Percentiles rank a stretch among this genome's conserved stretches.
Conservation (phyloP, 2,329 filamentous ascomycete genomes). For the Trichoderma sp. region DNA sequence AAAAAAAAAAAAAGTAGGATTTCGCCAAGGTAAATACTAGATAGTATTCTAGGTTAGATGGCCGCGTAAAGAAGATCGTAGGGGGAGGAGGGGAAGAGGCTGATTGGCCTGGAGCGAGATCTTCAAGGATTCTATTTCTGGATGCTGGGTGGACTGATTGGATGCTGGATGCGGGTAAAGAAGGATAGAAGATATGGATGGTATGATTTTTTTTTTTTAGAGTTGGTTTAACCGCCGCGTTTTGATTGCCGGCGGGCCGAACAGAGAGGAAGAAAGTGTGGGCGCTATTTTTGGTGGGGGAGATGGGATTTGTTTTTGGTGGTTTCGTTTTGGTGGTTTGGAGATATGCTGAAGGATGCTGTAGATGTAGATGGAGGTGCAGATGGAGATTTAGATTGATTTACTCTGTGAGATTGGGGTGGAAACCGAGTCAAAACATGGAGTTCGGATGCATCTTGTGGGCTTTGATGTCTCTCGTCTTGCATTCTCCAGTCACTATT, state of each 20-base stretch:
- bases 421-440: background rate
- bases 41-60: background rate
- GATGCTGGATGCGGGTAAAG: background rate
- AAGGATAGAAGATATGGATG: background rate
- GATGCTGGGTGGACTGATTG: background rate
- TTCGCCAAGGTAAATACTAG: background rate
- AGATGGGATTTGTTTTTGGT: background rate
- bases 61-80: background rate
- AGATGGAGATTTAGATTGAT: background rate
- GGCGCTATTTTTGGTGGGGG: background rate
- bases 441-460: background rate
- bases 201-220: background rate
- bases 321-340: background rate
- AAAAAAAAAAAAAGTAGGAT: background rate
- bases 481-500: too few species aligned
- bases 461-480: background rate
- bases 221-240: conserved; percentile 1
- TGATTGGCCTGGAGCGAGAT: background rate
- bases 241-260: background rate
- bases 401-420: background rate
- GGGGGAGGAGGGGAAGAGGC: background rate
- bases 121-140: background rate
- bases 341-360: background rate
- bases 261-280: background rate
- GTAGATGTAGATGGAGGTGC: background rate